phyloP scores from a whole-genome alignment of 768 basidiomycete species.

The Collybia sp. region DNA sequence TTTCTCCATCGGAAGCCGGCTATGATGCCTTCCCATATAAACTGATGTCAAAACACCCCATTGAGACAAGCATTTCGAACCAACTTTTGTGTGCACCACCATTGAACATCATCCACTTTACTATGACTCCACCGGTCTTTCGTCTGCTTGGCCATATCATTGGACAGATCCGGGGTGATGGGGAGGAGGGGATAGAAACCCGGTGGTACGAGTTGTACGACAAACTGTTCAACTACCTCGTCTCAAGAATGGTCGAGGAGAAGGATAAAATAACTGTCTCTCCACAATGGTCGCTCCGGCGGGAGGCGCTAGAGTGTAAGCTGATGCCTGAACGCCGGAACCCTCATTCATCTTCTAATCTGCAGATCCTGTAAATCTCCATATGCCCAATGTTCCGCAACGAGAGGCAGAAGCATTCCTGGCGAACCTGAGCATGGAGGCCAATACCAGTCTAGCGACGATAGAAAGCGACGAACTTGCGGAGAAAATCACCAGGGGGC shows the following conservation, averaged over 20 bases:
- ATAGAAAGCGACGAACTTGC: too few relatives aligned
- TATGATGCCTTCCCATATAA: too few relatives aligned
- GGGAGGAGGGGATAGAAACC: background rate
- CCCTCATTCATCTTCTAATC: too few relatives aligned
- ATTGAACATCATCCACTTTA: too few relatives aligned
- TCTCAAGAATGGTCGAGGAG: background rate
- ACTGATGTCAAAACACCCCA: too few relatives aligned
- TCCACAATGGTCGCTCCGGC: background rate
- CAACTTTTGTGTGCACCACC: too few relatives aligned
- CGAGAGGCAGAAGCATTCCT: too few relatives aligned
- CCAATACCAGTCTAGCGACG: background rate
- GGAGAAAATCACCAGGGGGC: too few relatives aligned
- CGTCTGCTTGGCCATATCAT: background rate
- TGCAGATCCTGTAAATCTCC: background rate
- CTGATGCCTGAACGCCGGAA: too few relatives aligned
- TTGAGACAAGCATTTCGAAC: too few relatives aligned
- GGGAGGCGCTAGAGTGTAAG: background rate
- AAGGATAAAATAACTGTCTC: background rate
- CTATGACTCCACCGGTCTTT: background rate
- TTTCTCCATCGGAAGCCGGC: too few relatives aligned
- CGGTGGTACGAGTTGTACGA: background rate
- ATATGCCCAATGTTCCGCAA: background rate
- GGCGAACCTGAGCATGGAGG: background rate
- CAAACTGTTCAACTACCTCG: background rate
- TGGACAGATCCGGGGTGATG: background rate